Conservation (phyloP, 345 rosid genomes). For the Erysimum cheiranthoides region DNA sequence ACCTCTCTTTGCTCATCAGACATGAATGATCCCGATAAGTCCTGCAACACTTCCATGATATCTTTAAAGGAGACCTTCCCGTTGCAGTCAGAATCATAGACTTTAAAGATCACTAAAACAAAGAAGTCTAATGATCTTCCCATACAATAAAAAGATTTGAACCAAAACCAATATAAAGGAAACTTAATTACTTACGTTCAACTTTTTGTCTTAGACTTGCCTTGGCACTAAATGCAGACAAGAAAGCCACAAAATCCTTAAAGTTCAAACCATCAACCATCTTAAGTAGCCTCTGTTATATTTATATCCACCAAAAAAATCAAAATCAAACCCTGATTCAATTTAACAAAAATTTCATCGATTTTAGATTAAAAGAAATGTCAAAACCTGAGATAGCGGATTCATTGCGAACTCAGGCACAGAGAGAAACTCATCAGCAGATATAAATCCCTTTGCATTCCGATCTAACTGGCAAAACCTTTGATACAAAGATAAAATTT, state of each 20-base stretch:
- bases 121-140: background rate
- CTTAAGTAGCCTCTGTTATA: conserved; percentile 69
- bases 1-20: conserved; percentile 84
- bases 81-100: conserved; percentile 83
- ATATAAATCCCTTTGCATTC: conserved; percentile 69
- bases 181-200: conserved; percentile 51
- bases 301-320: background rate
- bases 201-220: conserved; percentile 70
- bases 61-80: conserved; percentile 78
- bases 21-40: conserved; percentile 80
- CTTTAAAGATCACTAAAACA: conserved; percentile 75
- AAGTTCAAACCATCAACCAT: conserved; percentile 86
- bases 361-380: background rate
- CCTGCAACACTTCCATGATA: conserved; percentile 77
- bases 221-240: conserved; percentile 83
- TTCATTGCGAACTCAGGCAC: conserved; percentile 92
- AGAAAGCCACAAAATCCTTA: conserved; percentile 90
- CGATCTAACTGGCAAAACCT: conserved; percentile 92
- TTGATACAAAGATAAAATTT: conserved; percentile 77
- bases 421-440: conserved; percentile 82
- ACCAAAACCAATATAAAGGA: background rate
- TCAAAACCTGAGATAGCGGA: conserved; percentile 79
- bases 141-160: background rate
- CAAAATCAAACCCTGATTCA: background rate
- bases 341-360: background rate